Evolutionary conservation across 73 alveolate genomes (phyloP).

Genomic region (Paramecium biaurelia): DNA sequence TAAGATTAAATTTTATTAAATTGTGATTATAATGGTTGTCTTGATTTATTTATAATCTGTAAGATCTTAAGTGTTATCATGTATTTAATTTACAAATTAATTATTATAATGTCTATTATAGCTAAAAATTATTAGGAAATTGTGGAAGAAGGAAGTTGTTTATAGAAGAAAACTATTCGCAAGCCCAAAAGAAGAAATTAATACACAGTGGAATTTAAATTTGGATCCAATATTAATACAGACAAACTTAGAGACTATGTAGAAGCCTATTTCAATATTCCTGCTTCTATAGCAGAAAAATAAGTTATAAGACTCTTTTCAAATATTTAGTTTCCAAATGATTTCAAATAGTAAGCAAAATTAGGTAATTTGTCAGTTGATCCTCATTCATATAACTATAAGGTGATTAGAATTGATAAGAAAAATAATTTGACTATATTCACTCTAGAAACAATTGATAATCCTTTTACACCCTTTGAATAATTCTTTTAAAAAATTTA

Average conservation of each 20-base stretch:
- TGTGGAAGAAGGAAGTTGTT: not conserved
- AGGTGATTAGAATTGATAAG: constrained; percentile 12
- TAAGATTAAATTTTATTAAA: not conserved
- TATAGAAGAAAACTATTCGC: not conserved
- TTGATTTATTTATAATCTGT: not conserved
- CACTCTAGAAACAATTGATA: constrained; percentile 11
- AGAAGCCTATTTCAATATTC: not conserved
- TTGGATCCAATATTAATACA: not conserved
- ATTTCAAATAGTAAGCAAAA: not conserved
- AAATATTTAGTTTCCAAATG: not conserved
- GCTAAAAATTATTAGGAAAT: not conserved
- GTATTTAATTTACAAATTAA: not conserved
- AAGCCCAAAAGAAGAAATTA: constrained; percentile 2
- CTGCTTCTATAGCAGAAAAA: not conserved
- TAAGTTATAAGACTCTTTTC: not conserved
- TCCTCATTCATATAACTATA: not conserved
- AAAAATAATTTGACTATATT: not conserved
- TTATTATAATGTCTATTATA: not conserved
- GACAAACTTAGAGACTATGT: not conserved
- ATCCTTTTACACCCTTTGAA: constrained; percentile 12
- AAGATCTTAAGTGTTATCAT: not conserved
- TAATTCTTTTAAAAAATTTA: not conserved
- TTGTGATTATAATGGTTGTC: not conserved
- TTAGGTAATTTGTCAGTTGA: constrained; percentile 7
- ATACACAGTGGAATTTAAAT: not conserved